phyloP scores from a whole-genome alignment of 148 eudicot species.

The Rhododendron molle region DNA sequence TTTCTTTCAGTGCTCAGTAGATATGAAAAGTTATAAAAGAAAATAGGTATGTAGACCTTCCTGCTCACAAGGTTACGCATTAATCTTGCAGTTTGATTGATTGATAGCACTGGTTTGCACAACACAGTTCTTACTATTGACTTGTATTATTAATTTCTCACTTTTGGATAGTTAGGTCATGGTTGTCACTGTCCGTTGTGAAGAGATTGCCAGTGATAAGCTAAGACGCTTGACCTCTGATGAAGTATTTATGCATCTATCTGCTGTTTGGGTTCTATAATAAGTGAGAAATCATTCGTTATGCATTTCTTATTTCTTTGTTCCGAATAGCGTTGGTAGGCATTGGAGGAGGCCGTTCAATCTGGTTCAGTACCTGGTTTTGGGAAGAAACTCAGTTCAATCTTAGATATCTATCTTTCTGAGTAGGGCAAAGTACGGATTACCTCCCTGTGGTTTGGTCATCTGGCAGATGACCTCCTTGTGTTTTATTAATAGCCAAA shows the following conservation, averaged over 20 bases:
- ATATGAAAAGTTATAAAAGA: slow-evolving; percentile 91
- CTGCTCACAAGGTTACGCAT: slow-evolving; percentile 53
- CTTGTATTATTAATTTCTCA: neutral
- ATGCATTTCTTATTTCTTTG: neutral
- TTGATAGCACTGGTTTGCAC: neutral
- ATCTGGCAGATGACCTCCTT: too few species aligned
- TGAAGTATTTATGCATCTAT: neutral
- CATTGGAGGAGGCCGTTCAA: slow-evolving; percentile 62
- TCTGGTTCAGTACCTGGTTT: slow-evolving; percentile 59
- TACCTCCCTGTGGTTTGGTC: too few species aligned
- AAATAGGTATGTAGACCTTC: slow-evolving; percentile 41
- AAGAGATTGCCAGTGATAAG: slow-evolving; percentile 84
- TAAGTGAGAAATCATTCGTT: too few species aligned
- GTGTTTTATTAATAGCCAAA: too few species aligned
- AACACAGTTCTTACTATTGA: neutral
- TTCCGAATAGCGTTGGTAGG: slow-evolving; percentile 39
- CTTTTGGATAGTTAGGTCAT: slow-evolving; percentile 47
- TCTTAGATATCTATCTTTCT: slow-evolving; percentile 52
- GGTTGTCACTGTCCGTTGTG: slow-evolving; percentile 97
- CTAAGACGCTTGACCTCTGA: slow-evolving; percentile 46
- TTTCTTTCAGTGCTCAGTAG: slow-evolving; percentile 89
- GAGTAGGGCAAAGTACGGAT: slow-evolving; percentile 31
- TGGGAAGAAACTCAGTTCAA: slow-evolving; percentile 75
- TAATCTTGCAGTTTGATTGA: neutral
- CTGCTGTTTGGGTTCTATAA: too few species aligned